phyloP scores from a whole-genome alignment of 139 green algal genomes.

The Chlamydomonas urium region DNA sequence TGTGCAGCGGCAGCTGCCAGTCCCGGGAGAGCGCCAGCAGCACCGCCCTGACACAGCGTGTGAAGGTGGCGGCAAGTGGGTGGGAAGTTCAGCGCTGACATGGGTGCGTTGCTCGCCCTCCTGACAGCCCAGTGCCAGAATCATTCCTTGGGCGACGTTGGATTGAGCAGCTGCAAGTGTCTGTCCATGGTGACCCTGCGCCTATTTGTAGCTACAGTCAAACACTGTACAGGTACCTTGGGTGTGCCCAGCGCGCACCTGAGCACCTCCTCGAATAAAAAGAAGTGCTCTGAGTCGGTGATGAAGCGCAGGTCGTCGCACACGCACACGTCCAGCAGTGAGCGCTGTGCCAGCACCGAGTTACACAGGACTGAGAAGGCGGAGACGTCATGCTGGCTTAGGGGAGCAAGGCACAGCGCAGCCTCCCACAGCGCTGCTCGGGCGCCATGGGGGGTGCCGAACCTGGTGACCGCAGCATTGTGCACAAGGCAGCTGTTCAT shows the following conservation, averaged over 20 bases:
- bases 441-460: not conserved
- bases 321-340: conserved; percentile 47
- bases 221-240: no score
- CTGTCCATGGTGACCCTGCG: no score
- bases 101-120: no score
- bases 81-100: no score
- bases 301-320: conserved; percentile 35
- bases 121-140: no score
- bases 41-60: conserved; percentile 8
- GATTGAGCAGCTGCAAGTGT: no score
- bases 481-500: no score
- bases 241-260: conserved; percentile 22
- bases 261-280: conserved; percentile 60
- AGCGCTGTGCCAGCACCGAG: conserved; percentile 9
- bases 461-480: no score
- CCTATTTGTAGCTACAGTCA: no score
- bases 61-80: no score
- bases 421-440: not conserved
- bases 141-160: no score
- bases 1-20: conserved; percentile 12
- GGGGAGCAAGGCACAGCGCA: not conserved
- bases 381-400: not conserved
- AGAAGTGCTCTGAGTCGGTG: conserved; percentile 47
- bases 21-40: conserved; percentile 7
- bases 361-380: not conserved